Conservation (phyloP, 805 yeast genomes). For the Pichia manshurica region DNA sequence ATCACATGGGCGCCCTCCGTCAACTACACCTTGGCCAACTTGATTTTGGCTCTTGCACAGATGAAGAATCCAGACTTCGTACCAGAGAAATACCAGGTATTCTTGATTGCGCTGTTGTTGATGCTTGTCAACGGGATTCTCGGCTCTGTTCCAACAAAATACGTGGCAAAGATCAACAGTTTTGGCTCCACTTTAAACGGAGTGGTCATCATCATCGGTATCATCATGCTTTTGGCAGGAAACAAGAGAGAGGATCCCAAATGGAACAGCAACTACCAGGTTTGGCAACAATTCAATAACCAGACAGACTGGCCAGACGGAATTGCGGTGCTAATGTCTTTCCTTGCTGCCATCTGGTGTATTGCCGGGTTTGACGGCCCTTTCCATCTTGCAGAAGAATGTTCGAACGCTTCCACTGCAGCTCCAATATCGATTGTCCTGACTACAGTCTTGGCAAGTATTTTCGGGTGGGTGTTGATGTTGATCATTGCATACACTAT, state of each 20-base stretch:
- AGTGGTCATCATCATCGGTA: constrained; percentile 43
- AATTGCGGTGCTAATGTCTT: constrained; percentile 48
- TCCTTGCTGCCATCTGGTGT: constrained; percentile 56
- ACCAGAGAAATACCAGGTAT: constrained; percentile 45
- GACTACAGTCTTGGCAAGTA: constrained; percentile 49
- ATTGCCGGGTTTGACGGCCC: constrained; percentile 75
- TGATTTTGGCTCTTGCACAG: constrained; percentile 48
- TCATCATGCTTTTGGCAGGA: constrained; percentile 47
- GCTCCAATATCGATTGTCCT: constrained; percentile 64
- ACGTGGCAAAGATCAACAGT: constrained; percentile 45
- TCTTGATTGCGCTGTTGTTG: constrained; percentile 44
- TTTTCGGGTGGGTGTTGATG: constrained; percentile 50
- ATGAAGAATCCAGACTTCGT: constrained; percentile 35
- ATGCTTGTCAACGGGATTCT: constrained; percentile 41
- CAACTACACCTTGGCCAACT: constrained; percentile 46
- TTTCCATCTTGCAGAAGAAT: constrained; percentile 65
- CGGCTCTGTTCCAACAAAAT: constrained; percentile 47
- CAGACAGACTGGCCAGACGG: constrained; percentile 55
- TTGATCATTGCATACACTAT: constrained; percentile 54
- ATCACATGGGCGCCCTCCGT: constrained; percentile 57
- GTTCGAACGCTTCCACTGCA: constrained; percentile 54
- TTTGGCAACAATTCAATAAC: constrained; percentile 49
- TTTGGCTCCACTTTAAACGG: constrained; percentile 43
- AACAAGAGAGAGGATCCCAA: constrained; percentile 37
- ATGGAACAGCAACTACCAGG: constrained; percentile 41